phyloP scores from a whole-genome alignment of 2,329 filamentous ascomycete genomes.

The Seiridium unicorne region DNA sequence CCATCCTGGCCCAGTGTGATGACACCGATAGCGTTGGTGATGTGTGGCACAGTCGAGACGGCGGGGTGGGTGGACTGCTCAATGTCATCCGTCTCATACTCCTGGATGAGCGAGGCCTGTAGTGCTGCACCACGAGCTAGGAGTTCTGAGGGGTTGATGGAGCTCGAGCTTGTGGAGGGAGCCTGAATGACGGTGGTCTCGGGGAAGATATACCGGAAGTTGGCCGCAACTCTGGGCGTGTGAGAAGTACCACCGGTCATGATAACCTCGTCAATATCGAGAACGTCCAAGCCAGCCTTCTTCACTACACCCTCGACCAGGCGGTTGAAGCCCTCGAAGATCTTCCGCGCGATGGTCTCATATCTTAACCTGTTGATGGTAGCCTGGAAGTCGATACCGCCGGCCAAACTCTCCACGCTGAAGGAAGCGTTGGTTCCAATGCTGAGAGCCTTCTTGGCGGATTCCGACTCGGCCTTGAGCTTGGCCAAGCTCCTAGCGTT shows the following conservation, averaged over 20 bases:
- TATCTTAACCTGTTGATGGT: slow-evolving; percentile 93
- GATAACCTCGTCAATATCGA: slow-evolving; percentile 94
- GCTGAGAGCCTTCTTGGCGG: slow-evolving; percentile 87
- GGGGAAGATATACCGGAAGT: slow-evolving; percentile 78
- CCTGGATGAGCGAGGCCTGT: slow-evolving; percentile 89
- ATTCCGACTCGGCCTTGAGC: slow-evolving; percentile 86
- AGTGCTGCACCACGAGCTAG: slow-evolving; percentile 88
- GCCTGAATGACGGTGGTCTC: slow-evolving; percentile 75
- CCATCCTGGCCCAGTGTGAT: slow-evolving; percentile 56
- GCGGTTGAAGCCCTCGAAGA: slow-evolving; percentile 84
- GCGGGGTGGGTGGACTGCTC: slow-evolving; percentile 94
- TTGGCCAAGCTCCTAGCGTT: slow-evolving; percentile 84
- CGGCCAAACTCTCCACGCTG: slow-evolving; percentile 86
- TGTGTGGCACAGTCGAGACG: slow-evolving; percentile 91
- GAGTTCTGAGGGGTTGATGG: slow-evolving; percentile 93
- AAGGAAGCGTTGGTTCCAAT: slow-evolving; percentile 86
- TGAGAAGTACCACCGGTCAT: slow-evolving; percentile 89
- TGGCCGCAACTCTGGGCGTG: slow-evolving; percentile 86
- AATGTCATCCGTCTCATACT: slow-evolving; percentile 91
- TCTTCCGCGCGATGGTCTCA: slow-evolving; percentile 82
- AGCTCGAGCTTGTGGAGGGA: slow-evolving; percentile 72
- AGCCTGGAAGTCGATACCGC: slow-evolving; percentile 86
- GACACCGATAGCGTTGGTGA: slow-evolving; percentile 84
- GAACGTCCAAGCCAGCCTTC: slow-evolving; percentile 88
- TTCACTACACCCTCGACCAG: slow-evolving; percentile 81